Conservation (phyloP, 495 filamentous ascomycete genomes). For the Aspergillus heteromorphus region DNA sequence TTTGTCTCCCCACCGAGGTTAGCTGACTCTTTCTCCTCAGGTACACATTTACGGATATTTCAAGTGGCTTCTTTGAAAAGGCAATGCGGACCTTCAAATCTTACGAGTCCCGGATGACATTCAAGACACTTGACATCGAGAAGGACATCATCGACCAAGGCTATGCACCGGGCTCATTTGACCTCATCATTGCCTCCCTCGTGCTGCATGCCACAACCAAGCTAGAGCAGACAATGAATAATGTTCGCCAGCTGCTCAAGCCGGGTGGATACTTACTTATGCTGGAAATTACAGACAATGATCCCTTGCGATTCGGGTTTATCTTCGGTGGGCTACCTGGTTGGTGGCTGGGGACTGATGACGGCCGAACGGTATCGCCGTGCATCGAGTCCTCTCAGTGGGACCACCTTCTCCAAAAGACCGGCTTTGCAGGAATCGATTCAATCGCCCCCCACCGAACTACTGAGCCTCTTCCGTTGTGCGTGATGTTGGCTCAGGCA, state of each 20-base stretch:
- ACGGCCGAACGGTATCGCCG: constrained; percentile 9
- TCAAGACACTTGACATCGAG: constrained; percentile 25
- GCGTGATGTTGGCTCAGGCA: constrained; percentile 37
- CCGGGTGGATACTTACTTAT: constrained; percentile 21
- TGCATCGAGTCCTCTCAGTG: neutral
- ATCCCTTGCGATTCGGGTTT: constrained; percentile 16
- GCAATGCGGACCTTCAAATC: constrained; percentile 15
- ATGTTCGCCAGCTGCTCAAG: constrained; percentile 11
- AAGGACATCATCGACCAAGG: constrained; percentile 8
- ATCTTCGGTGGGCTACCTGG: constrained; percentile 17
- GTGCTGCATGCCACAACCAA: constrained; percentile 17
- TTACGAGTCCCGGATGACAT: constrained; percentile 19
- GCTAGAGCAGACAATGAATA: constrained; percentile 11
- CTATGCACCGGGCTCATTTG: constrained; percentile 6
- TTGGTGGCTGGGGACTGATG: constrained; percentile 22
- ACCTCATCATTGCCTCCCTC: constrained; percentile 14
- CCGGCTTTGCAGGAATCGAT: neutral
- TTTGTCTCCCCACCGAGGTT: too few relatives aligned
- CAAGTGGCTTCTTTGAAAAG: constrained; percentile 26
- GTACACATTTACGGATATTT: neutral
- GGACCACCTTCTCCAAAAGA: neutral
- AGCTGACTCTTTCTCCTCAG: too few relatives aligned
- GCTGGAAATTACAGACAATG: constrained; percentile 34
- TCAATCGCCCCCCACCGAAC: neutral
- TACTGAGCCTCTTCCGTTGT: constrained; percentile 13